These are phyloP conservation scores for Guyanaporus albipodus DNA, from an alignment of 768 basidiomycete species.

Conservation along the genomic window DNA sequence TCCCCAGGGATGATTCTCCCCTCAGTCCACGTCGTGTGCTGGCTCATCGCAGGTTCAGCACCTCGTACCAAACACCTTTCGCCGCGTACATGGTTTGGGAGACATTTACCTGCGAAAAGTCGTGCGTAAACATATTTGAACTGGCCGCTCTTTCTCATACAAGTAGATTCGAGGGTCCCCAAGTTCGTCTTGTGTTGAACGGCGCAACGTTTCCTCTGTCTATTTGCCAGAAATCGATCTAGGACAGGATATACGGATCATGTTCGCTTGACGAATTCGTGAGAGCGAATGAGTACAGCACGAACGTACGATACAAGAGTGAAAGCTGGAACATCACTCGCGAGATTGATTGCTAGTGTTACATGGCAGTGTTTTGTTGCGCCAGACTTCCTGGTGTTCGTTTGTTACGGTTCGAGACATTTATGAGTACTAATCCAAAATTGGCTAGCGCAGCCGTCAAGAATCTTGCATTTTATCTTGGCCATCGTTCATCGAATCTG, in stretches of 20 bases:
- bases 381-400: no score
- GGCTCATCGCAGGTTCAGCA: slow-evolving; percentile 34
- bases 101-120: slow-evolving; percentile 35
- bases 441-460: background rate
- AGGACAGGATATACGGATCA: slow-evolving; percentile 33
- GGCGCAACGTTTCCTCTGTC: slow-evolving; percentile 37
- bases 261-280: slow-evolving; percentile 38
- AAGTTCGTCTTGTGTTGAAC: slow-evolving; percentile 42
- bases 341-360: slow-evolving; percentile 10
- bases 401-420: no score
- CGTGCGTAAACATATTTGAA: slow-evolving; percentile 17
- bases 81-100: slow-evolving; percentile 44
- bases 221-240: slow-evolving; percentile 29
- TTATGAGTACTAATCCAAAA: no score
- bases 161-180: slow-evolving; percentile 31
- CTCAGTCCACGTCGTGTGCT: slow-evolving; percentile 28
- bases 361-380: background rate
- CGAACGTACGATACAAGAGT: slow-evolving; percentile 29
- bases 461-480: background rate
- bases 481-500: background rate
- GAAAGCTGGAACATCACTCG: slow-evolving; percentile 37
- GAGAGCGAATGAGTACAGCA: slow-evolving; percentile 25
- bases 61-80: slow-evolving; percentile 40
- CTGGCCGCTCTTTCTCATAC: background rate
- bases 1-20: slow-evolving; percentile 30